Evolutionary conservation across 441 rosid species (phyloP), one percentile per base, ranked within the genome.

Genomic region (Populus hybrid): DNA sequence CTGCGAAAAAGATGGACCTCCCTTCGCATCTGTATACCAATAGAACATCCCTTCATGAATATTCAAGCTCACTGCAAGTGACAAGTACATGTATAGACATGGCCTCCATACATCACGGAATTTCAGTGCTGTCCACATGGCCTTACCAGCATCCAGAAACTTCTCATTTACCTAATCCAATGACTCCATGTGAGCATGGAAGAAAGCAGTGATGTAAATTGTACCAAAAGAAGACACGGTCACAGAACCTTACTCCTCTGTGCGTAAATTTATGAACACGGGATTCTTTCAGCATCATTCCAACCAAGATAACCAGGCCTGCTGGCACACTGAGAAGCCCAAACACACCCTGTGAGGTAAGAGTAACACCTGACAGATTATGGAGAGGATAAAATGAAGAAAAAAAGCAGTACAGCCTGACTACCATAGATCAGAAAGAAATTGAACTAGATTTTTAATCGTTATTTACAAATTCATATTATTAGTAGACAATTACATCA

Each of bases 31-130:
- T 21, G 97, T 90, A 77, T 85, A 86, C 94, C 97, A 92, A 74
- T 89, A 92, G 81, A 92, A 92, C 94, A 92, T 86, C 75, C 97
- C 97, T 81, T 92, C 92, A 34, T 84, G 90, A 75, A 92, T 86
- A 72, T 92, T 88, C 67, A 90, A 82, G 77, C 97, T 86, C 84
- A 88, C 73, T 72, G 97, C 84, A 79, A 89, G 85, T 14, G 94
- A 92, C 78, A 89, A 73, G 71, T 82, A 84, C 94, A 89, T 89
- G 79, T 90, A 90, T 70, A 92, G 80, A 83, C 94, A 90, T 65
- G 93, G 92, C 79, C 91, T 81, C 92, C 94, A 92, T 63, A 92
- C 93, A 53, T 88, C 90, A 30, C 77, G 87, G 70, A 78, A 87
- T 71, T 90, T 88, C 76, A 90, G 78, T 24, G 94, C 88, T 67